Conservation (phyloP, 805 yeast species). For the Wickerhamomyces hampshirensis region DNA sequence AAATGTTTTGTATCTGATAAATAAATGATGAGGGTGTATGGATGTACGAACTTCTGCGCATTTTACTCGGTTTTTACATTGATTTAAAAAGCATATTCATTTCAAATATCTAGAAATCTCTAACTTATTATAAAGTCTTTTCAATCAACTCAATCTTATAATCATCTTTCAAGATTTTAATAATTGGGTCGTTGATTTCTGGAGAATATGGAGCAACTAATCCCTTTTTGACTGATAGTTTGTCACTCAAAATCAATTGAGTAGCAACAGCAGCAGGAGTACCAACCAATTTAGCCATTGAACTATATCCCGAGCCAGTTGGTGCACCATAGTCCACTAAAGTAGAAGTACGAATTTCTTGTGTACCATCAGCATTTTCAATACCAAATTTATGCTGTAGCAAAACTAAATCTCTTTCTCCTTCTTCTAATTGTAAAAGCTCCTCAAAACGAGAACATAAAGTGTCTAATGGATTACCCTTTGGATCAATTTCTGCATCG, state of each 20-base stretch:
- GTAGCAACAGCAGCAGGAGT: slow-evolving; percentile 97
- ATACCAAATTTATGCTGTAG: slow-evolving; percentile 98
- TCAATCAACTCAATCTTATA: slow-evolving; percentile 85
- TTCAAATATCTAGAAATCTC: too few species aligned
- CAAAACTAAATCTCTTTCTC: slow-evolving; percentile 92
- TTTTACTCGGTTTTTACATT: too few species aligned
- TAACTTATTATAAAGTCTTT: slow-evolving; percentile 58
- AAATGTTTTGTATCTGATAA: too few species aligned
- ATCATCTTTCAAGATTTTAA: slow-evolving; percentile 86
- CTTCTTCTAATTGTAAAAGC: slow-evolving; percentile 92
- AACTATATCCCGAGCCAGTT: slow-evolving; percentile 80
- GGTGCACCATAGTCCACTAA: slow-evolving; percentile 90
- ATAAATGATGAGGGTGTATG: too few species aligned
- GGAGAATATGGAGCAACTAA: slow-evolving; percentile 90
- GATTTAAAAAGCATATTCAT: too few species aligned
- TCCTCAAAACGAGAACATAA: slow-evolving; percentile 94
- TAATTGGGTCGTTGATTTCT: slow-evolving; percentile 84
- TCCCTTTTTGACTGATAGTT: slow-evolving; percentile 74
- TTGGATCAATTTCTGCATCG: slow-evolving; percentile 69
- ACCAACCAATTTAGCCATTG: slow-evolving; percentile 98
- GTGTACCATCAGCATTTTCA: slow-evolving; percentile 90
- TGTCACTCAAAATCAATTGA: slow-evolving; percentile 70
- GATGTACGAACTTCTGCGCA: too few species aligned
- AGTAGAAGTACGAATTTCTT: slow-evolving; percentile 92
- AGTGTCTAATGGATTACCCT: slow-evolving; percentile 93